Evolutionary conservation across 495 filamentous ascomycete species (phyloP).

Genomic region (Staphylotrichum longicolle): DNA sequence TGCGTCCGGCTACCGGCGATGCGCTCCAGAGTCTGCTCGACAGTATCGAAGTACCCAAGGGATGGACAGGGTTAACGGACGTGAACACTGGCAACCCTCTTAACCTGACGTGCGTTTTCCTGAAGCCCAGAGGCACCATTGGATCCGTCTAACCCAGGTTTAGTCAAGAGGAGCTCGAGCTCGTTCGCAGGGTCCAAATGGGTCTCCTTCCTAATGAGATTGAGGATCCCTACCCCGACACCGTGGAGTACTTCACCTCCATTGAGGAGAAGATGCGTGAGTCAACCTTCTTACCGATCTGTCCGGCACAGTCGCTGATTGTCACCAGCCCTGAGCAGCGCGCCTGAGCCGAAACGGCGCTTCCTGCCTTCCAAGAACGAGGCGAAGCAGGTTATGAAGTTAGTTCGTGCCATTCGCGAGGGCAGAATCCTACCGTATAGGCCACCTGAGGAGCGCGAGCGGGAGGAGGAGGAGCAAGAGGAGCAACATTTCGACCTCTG

Average conservation of each 20-base stretch:
- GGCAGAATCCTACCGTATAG: constrained; percentile 92
- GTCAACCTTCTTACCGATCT: not conserved
- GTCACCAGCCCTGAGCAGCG: constrained; percentile 66
- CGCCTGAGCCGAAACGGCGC: constrained; percentile 91
- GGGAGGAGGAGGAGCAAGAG: constrained; percentile 65
- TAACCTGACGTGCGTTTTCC: constrained; percentile 52
- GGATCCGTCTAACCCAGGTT: not conserved
- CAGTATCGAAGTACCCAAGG: constrained; percentile 96
- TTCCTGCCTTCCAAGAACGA: constrained; percentile 99
- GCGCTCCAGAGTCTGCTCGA: constrained; percentile 92
- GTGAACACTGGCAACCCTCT: constrained; percentile 88
- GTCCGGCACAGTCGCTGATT: constrained; percentile 13
- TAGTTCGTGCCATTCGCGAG: constrained; percentile 91
- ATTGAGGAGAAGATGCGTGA: constrained; percentile 82
- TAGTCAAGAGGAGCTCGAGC: constrained; percentile 81
- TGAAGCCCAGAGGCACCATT: not conserved
- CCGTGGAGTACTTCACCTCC: constrained; percentile 88
- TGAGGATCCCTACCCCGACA: constrained; percentile 88
- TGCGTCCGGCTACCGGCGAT: constrained; percentile 91
- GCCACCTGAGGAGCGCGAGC: constrained; percentile 70
- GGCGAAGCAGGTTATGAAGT: constrained; percentile 95
- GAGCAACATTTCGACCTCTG: constrained; percentile 82
- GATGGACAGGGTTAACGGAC: constrained; percentile 95
- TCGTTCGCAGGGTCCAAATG: constrained; percentile 84
- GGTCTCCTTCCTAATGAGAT: constrained; percentile 84